Percentiles rank a stretch among this genome's conserved stretches.
These are phyloP conservation scores for Fusarium temperatum DNA, from an alignment of 2,329 filamentous ascomycete genomes.

Conservation along the genomic window DNA sequence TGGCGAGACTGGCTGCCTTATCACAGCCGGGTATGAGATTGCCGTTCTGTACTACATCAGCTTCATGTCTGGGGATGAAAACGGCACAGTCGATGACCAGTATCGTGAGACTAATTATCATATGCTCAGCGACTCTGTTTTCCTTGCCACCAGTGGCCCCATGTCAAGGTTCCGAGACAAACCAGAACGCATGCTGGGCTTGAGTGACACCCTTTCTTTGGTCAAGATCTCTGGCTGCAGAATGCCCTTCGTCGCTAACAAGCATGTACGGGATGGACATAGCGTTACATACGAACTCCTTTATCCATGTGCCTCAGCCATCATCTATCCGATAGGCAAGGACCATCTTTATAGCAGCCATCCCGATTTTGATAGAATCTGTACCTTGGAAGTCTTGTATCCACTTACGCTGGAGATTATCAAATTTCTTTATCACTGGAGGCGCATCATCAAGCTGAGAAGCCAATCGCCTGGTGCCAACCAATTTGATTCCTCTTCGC, in stretches of 20 bases:
- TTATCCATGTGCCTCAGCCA: background rate
- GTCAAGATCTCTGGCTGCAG: background rate
- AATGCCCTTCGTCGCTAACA: constrained; percentile 3
- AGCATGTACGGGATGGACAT: background rate
- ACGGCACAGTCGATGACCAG: background rate
- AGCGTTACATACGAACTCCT: background rate
- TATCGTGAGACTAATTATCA: background rate
- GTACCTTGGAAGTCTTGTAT: background rate
- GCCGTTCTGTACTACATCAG: background rate
- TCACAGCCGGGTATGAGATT: constrained; percentile 11
- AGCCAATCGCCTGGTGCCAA: background rate
- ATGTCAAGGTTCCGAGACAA: background rate
- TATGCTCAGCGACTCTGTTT: background rate
- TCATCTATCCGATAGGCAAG: background rate
- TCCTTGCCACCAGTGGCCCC: background rate
- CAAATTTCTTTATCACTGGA: constrained; percentile 15
- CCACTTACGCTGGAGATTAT: background rate
- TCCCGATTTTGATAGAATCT: background rate
- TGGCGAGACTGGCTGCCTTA: background rate
- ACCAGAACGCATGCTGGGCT: background rate
- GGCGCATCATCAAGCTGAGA: background rate
- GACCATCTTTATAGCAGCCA: background rate
- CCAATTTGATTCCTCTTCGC: background rate
- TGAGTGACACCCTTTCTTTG: background rate
- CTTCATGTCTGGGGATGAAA: background rate